Percentiles rank a stretch among this genome's conserved stretches.
These are phyloP conservation scores for Basipetospora sp. DNA, from an alignment of 2,329 filamentous ascomycete genomes.

Conservation along the genomic window DNA sequence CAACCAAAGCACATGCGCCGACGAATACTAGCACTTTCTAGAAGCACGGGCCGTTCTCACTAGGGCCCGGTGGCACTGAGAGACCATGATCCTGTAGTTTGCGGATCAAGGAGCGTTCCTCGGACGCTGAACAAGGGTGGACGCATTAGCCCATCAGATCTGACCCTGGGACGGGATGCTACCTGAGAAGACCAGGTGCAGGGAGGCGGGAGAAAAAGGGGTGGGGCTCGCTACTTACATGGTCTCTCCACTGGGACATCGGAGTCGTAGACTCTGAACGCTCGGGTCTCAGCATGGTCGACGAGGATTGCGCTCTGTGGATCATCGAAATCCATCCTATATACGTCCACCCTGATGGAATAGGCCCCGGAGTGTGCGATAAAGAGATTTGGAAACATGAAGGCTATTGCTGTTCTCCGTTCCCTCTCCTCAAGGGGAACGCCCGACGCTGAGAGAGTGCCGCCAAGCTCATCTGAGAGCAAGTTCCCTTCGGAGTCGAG, in stretches of 20 bases:
- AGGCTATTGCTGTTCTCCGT: not conserved
- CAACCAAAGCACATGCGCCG: too few relatives aligned
- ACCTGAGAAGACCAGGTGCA: not conserved
- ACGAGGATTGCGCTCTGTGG: conserved; percentile 1
- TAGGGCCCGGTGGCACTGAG: not conserved
- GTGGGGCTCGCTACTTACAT: conserved; percentile 1
- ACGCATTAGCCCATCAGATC: not conserved
- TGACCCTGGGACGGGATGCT: not conserved
- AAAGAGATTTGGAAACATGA: conserved; percentile 5
- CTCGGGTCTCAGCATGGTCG: conserved; percentile 3
- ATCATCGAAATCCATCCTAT: conserved; percentile 2
- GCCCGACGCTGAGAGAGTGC: not conserved
- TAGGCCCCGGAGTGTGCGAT: conserved; percentile 3
- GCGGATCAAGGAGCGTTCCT: not conserved
- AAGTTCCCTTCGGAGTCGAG: conserved; percentile 4
- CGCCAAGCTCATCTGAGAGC: conserved; percentile 1
- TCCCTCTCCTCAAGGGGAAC: not conserved
- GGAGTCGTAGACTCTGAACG: conserved; percentile 1
- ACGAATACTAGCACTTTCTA: too few relatives aligned
- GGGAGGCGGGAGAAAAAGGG: not conserved
- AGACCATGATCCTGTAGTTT: conserved; percentile 1
- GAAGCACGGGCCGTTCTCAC: not conserved
- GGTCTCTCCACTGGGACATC: conserved; percentile 1
- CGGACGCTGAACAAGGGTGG: not conserved
- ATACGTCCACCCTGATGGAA: conserved; percentile 5